Percentiles rank a stretch among this genome's conserved stretches.
Evolutionary conservation across 1,139 yeast genomes (phyloP).

Genomic region (Hanseniaspora gamundiae): DNA sequence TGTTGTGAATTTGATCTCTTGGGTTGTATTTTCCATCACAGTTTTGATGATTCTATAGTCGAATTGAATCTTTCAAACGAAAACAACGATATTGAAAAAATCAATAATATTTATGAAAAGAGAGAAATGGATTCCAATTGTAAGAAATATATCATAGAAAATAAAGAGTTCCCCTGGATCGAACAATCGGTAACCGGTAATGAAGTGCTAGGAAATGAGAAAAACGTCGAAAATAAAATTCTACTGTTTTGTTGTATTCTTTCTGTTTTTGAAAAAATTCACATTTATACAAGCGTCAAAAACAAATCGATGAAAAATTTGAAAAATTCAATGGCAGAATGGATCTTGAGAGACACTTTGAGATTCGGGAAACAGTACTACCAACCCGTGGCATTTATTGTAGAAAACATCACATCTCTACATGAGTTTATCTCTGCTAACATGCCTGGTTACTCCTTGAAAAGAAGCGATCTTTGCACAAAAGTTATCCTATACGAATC

Average conservation of each 20-base stretch:
- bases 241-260: neutral
- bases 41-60: neutral
- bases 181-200: neutral
- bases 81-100: slow-evolving; percentile 7
- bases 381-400: neutral
- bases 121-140: neutral
- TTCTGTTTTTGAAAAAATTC: neutral
- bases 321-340: slow-evolving; percentile 10
- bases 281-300: slow-evolving; percentile 19
- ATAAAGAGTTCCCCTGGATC: neutral
- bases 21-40: neutral
- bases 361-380: slow-evolving; percentile 34
- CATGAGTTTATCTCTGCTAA: neutral
- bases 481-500: neutral
- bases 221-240: neutral
- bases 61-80: neutral
- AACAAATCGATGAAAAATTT: slow-evolving; percentile 9
- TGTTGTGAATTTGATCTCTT: neutral
- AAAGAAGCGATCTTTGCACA: neutral
- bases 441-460: neutral
- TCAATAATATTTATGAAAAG: slow-evolving; percentile 9
- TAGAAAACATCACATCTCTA: neutral
- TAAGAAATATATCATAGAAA: neutral
- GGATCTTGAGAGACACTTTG: slow-evolving; percentile 56
- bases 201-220: neutral